These are phyloP conservation scores for Lentinula aciculospora DNA, from an alignment of 768 basidiomycete species.

Conservation along the genomic window DNA sequence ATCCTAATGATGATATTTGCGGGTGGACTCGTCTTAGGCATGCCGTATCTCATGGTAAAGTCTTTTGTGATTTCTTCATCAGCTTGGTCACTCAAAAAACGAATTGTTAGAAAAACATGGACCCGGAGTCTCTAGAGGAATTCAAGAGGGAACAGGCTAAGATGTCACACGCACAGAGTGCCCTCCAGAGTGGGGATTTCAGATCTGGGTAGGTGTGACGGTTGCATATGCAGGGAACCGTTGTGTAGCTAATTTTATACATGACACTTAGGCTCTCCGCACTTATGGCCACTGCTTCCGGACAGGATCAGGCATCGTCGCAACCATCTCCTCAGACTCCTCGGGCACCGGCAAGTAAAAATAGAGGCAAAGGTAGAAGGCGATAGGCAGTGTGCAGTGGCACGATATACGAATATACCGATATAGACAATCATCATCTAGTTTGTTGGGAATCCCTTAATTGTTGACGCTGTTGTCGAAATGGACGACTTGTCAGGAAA, in stretches of 20 bases:
- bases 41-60: constrained; percentile 72
- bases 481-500: constrained; percentile 31
- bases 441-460: neutral
- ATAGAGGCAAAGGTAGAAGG: constrained; percentile 25
- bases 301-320: constrained; percentile 15
- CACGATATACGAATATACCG: neutral
- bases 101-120: constrained; percentile 62
- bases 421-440: neutral
- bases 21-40: constrained; percentile 60
- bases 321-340: constrained; percentile 14
- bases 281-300: constrained; percentile 31
- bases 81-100: constrained; percentile 6
- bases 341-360: constrained; percentile 16
- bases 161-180: constrained; percentile 47
- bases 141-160: constrained; percentile 57
- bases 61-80: neutral
- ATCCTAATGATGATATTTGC: constrained; percentile 71
- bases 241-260: neutral
- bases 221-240: neutral
- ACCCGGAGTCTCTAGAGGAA: constrained; percentile 63
- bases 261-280: constrained; percentile 33
- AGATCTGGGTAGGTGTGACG: constrained; percentile 44
- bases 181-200: constrained; percentile 53
- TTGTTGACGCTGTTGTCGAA: neutral
- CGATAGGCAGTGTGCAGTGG: constrained; percentile 1